Percentiles rank a stretch among this genome's conserved stretches.
Conservation (phyloP, 75 land plant genomes). For the Picea glauca region DNA sequence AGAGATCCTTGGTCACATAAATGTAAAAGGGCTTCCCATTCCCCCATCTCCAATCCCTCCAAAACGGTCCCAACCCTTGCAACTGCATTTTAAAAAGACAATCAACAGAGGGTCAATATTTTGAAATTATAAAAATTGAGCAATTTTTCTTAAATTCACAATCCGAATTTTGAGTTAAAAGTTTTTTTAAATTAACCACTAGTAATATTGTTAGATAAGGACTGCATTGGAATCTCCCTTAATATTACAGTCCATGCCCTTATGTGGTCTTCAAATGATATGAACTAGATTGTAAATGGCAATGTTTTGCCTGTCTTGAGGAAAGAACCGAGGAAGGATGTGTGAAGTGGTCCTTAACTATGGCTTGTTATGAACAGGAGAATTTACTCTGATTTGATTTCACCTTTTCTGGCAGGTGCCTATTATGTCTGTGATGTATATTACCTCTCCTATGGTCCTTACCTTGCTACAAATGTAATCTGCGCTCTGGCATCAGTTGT, state of each 20-base stretch:
- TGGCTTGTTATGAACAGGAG: too few relatives aligned
- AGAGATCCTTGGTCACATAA: too few relatives aligned
- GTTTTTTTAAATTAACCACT: too few relatives aligned
- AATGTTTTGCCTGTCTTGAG: background rate
- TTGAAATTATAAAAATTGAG: too few relatives aligned
- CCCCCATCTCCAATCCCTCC: too few relatives aligned
- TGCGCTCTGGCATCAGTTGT: constrained; percentile 4
- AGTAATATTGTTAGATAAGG: background rate
- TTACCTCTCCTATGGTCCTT: constrained; percentile 10
- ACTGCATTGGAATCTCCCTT: background rate
- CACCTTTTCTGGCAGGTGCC: constrained; percentile 6
- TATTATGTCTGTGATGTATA: constrained; percentile 13
- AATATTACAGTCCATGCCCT: background rate
- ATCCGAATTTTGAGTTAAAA: background rate
- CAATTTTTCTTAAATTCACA: background rate
- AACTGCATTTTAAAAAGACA: too few relatives aligned
- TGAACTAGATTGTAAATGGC: constrained; percentile 9
- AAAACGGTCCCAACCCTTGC: too few relatives aligned
- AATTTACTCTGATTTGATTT: too few relatives aligned
- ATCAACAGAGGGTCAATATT: too few relatives aligned
- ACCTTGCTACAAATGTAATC: background rate
- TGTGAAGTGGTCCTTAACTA: too few relatives aligned
- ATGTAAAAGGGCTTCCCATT: too few relatives aligned
- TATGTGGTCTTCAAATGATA: constrained; percentile 7
- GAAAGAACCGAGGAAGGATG: background rate